Evolutionary conservation across 352 stramenopile species (phyloP).

Genomic region (Blastocystis sp.): DNA sequence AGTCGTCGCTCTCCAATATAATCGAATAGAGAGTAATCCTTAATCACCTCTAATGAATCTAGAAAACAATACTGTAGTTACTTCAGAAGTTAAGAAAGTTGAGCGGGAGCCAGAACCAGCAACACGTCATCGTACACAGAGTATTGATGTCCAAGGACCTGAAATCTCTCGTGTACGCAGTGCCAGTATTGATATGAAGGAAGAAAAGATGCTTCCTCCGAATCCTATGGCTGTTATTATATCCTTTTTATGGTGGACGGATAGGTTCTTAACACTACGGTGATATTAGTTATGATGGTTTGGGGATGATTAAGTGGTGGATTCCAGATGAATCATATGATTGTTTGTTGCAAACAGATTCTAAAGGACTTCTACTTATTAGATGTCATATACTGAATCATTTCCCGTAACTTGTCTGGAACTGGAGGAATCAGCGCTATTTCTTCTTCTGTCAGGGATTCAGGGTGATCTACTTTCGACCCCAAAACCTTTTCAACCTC

Average conservation of each 20-base stretch:
- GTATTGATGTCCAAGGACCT: constrained; percentile 59
- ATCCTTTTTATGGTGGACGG: neutral
- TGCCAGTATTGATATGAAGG: constrained; percentile 58
- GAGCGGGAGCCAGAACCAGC: neutral
- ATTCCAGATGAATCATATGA: constrained; percentile 56
- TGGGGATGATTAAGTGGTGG: constrained; percentile 61
- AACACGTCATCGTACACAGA: constrained; percentile 14
- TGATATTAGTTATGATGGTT: constrained; percentile 57
- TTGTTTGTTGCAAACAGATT: constrained; percentile 44
- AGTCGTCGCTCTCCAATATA: constrained; percentile 48
- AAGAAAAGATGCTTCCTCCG: constrained; percentile 25
- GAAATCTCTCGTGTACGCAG: constrained; percentile 38
- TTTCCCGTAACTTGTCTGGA: constrained; percentile 8
- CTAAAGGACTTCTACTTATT: constrained; percentile 51
- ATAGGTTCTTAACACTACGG: neutral
- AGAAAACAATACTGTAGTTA: constrained; percentile 58
- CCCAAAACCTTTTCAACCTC: constrained; percentile 19
- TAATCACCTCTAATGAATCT: neutral
- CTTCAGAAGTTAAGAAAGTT: constrained; percentile 51
- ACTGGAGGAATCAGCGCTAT: neutral
- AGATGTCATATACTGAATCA: constrained; percentile 20
- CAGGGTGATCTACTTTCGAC: neutral
- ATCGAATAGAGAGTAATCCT: constrained; percentile 26
- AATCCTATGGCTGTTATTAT: constrained; percentile 61
- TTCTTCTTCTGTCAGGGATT: constrained; percentile 2